phyloP scores from a whole-genome alignment of 768 basidiomycete genomes.

The Lactifluus rugatus region DNA sequence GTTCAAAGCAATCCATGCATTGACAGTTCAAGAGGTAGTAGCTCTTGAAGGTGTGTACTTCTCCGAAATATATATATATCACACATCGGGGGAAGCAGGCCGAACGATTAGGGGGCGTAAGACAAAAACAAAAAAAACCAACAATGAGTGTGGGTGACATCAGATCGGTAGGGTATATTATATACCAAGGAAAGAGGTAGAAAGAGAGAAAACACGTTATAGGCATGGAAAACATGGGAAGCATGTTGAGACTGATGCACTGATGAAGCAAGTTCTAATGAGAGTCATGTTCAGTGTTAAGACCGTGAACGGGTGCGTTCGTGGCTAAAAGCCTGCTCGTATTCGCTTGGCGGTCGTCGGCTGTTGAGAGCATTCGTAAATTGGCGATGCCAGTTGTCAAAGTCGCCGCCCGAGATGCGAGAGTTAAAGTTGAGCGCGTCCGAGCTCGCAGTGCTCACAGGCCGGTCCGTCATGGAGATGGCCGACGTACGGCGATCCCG shows the following conservation, averaged over 20 bases:
- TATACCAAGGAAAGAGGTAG: slow-evolving; percentile 28
- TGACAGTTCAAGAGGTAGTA: slow-evolving; percentile 12
- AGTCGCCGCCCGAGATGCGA: slow-evolving; percentile 47
- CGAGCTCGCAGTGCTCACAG: slow-evolving; percentile 69
- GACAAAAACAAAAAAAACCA: slow-evolving; percentile 33
- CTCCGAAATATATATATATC: slow-evolving; percentile 24
- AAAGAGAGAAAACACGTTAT: slow-evolving; percentile 29
- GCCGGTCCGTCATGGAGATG: slow-evolving; percentile 40
- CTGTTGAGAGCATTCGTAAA: slow-evolving; percentile 70
- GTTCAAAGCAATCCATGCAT: slow-evolving; percentile 14
- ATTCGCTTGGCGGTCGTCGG: slow-evolving; percentile 62
- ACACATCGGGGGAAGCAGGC: slow-evolving; percentile 28
- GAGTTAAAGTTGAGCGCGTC: slow-evolving; percentile 70
- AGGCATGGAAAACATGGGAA: slow-evolving; percentile 13
- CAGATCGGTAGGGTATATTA: slow-evolving; percentile 41
- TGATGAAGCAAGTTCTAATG: slow-evolving; percentile 18
- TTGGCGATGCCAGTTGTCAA: slow-evolving; percentile 83
- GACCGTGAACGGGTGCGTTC: slow-evolving; percentile 54
- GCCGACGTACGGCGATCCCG: slow-evolving; percentile 51
- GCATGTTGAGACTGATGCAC: slow-evolving; percentile 13
- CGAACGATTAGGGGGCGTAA: slow-evolving; percentile 28
- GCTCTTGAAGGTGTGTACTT: slow-evolving; percentile 14
- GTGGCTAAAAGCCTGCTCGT: slow-evolving; percentile 41
- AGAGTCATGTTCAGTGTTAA: slow-evolving; percentile 25
- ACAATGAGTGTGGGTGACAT: slow-evolving; percentile 45